These are phyloP conservation scores for Talaromyces adpressus DNA, from an alignment of 495 filamentous ascomycete genomes.

Conservation along the genomic window DNA sequence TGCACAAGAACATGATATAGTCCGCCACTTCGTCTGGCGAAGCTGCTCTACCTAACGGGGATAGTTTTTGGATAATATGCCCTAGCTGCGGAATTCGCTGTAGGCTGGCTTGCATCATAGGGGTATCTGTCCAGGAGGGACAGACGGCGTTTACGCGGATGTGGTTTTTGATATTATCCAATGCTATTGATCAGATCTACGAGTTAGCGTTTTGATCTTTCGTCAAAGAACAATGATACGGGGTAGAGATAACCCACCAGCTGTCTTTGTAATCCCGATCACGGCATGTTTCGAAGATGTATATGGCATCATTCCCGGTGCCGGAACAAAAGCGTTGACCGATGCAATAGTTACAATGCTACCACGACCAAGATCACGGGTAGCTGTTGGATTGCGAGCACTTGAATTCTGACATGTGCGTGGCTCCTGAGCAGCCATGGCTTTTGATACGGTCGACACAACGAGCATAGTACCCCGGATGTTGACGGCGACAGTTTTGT, in stretches of 20 bases:
- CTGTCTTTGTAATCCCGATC: constrained; percentile 30
- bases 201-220: not conserved
- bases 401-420: not conserved
- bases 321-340: constrained; percentile 23
- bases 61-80: constrained; percentile 8
- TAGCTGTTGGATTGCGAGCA: not conserved
- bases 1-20: constrained; percentile 33
- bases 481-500: constrained; percentile 14
- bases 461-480: constrained; percentile 13
- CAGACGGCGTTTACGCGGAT: constrained; percentile 40
- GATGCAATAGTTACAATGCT: constrained; percentile 37
- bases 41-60: constrained; percentile 31
- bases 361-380: constrained; percentile 21
- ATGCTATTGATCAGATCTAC: constrained; percentile 17
- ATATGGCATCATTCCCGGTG: constrained; percentile 25
- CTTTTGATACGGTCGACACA: constrained; percentile 7
- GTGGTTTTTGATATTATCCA: constrained; percentile 19
- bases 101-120: constrained; percentile 26
- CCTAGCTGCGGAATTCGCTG: constrained; percentile 17
- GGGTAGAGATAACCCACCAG: constrained; percentile 15
- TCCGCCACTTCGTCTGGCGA: constrained; percentile 34
- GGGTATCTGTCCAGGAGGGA: constrained; percentile 34
- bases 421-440: constrained; percentile 13
- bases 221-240: not conserved
- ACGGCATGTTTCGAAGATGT: constrained; percentile 38